Evolutionary conservation across 1,139 yeast genomes (phyloP), one percentile per base, ranked within the genome.

Genomic region (Kodamaea arcana): DNA sequence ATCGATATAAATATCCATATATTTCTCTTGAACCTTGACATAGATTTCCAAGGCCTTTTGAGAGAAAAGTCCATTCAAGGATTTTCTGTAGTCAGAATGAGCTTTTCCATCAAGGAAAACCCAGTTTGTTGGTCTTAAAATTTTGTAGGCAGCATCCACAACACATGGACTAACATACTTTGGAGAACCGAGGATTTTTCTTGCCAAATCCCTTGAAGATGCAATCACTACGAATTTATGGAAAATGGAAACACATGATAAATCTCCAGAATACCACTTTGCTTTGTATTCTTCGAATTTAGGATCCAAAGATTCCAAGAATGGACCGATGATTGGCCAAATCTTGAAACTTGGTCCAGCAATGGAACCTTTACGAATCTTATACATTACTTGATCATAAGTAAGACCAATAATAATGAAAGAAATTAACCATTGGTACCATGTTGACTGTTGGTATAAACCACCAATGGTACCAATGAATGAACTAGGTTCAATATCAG

Each of bases 141-240:
- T 86, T 65, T 90, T 92, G 47, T 80, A 71, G 15, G 97, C 98
- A 36, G 88, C 97, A 56, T 92, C 98, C 45, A 92, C 98, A 42
- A 92, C 95, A 69, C 98, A 92, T 6, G 98, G 98, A 60, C 88
- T 88, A 41, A 87, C 97, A 55, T 72, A 92, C 39, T 78, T 73
- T 24, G 97, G 95, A 20, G 95, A 80, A 51, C 79, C 81, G 50
- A 92, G 73, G 42, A 88, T 81, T 54, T 92, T 92, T 61, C 97
- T 78, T 17, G 97, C 85, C 47, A 92, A 71, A 49, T 90, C 97
- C 54, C 96, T 79, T 26, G 84, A 74, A 7, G 95, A 81, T 9
- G 97, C 97, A 62, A 92, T 88, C 38, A 92, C 94, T 32, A 92
- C 98, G 56, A 92, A 92, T 66, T 92, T 90, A 70, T 92, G 98